Evolutionary conservation across 345 rosid species (phyloP).

Genomic region (Eucalyptus sideroxylon): DNA sequence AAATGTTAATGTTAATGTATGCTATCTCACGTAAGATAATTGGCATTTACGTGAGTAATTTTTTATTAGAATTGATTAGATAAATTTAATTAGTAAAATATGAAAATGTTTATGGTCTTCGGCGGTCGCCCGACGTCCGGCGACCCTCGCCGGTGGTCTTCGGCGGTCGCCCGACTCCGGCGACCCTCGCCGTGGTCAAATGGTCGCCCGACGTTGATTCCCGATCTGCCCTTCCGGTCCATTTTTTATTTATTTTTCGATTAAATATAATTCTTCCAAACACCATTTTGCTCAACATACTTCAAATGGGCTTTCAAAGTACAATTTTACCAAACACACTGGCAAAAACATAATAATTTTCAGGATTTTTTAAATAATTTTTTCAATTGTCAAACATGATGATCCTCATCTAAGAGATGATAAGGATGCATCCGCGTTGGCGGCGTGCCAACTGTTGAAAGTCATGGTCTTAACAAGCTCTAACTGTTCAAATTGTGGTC

Average conservation of each 20-base stretch:
- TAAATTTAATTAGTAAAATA: background rate
- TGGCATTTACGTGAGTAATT: background rate
- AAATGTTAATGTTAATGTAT: background rate
- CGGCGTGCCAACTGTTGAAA: background rate
- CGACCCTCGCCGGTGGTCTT: no score
- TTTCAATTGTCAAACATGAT: background rate
- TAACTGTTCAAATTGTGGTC: background rate
- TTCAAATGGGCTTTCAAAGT: no score
- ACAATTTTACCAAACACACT: no score
- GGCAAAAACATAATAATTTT: background rate
- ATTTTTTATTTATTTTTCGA: no score
- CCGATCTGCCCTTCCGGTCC: no score
- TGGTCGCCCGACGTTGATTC: no score
- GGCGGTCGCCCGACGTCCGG: no score
- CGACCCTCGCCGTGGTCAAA: no score
- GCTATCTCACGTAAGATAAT: background rate
- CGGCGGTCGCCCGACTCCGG: no score
- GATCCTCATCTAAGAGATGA: background rate
- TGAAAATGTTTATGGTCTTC: accelerated
- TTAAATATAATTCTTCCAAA: no score
- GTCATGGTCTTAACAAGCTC: background rate
- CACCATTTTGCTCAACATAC: no score
- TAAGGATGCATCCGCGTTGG: background rate
- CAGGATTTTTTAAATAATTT: background rate
- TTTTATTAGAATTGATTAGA: background rate